Evolutionary conservation across 176 grass and related monocot species (phyloP), one percentile per base, ranked within the genome.

Genomic region (Saccharum officinarum): DNA sequence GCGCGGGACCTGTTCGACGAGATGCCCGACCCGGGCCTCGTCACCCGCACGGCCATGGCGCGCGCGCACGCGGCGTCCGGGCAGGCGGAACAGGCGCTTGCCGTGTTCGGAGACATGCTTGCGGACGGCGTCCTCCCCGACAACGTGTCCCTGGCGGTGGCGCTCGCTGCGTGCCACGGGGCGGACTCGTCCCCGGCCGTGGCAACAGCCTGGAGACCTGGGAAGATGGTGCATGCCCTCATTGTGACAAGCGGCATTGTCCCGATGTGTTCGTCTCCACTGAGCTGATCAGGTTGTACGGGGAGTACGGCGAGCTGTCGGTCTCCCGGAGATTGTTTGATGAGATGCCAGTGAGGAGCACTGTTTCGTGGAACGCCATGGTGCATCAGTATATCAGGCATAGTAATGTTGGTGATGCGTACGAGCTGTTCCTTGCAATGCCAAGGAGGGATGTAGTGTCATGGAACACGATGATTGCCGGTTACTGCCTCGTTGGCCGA

Each of bases 331-430:
- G 28, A 68, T 13, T 85, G 60, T 92, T 91, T 1, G 69, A 89
- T 1, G 82, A 67, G 38, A 92, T 95, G 88, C 86, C 71, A 0
- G 34, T 3, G 5, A 95, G 65, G 82, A 95, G 78, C 61, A 74
- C 28, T 10, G 68, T 91, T 22, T 60, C 83, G 18, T 93, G 87
- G 89, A 98, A 98, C 22, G 80, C 93, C 67, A 91, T 98, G 64
- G 75, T 93, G 50, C 91, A 89, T 68, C 91, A 91, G 82, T 98
- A 93, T 90, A 84, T 54, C 60, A 95, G 90, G 86, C 81, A 89
- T 46, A 78, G 70, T 49, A 37, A 70, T 41, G 67, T 87, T 34
- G 77, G 84, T 1, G n/a, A 39, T 46, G 91, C 90, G 0, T 81
- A 78, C 4, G 31, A 87, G 20, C 83, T 92, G 46, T 94, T 94